phyloP scores from a whole-genome alignment of 1,284 basidiomycete genomes.

The Sanghuangporus weigelae region DNA sequence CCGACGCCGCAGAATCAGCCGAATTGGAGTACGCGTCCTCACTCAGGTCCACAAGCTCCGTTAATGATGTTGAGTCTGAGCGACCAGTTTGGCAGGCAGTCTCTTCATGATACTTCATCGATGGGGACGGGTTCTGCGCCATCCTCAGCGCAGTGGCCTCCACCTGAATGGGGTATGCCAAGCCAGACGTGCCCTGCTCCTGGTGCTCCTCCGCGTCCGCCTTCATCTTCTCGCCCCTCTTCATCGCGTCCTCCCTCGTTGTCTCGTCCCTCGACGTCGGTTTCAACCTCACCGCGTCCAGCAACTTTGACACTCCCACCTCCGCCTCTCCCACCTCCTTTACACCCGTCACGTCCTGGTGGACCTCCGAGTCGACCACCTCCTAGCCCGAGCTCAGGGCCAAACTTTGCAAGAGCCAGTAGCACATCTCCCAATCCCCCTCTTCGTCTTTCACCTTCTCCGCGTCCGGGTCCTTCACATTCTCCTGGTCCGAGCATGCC shows the following conservation, averaged over 20 bases:
- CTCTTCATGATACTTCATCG: conserved; percentile 19
- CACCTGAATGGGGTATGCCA: conserved; percentile 37
- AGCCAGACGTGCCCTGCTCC: background rate
- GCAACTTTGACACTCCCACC: background rate
- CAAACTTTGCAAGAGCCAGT: background rate
- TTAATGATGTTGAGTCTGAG: conserved; percentile 17
- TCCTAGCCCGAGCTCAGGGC: background rate
- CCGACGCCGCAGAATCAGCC: conserved; percentile 18
- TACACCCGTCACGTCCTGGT: background rate
- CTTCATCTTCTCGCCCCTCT: conserved; percentile 2
- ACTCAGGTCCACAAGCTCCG: conserved; percentile 20
- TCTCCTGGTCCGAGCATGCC: background rate
- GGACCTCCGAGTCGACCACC: background rate
- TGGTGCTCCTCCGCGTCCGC: conserved; percentile 20
- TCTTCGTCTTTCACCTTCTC: conserved; percentile 7
- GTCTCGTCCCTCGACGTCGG: background rate
- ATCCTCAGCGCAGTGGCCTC: conserved; percentile 36
- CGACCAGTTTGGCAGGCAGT: conserved; percentile 24
- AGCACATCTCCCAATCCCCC: background rate
- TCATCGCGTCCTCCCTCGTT: background rate
- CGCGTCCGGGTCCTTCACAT: background rate
- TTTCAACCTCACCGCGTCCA: background rate
- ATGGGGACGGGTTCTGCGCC: conserved; percentile 16
- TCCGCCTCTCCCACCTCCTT: background rate
- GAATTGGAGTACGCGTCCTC: conserved; percentile 30